These are phyloP conservation scores for Baudoinia panamericana DNA, from an alignment of 495 filamentous ascomycete genomes.

Conservation along the genomic window DNA sequence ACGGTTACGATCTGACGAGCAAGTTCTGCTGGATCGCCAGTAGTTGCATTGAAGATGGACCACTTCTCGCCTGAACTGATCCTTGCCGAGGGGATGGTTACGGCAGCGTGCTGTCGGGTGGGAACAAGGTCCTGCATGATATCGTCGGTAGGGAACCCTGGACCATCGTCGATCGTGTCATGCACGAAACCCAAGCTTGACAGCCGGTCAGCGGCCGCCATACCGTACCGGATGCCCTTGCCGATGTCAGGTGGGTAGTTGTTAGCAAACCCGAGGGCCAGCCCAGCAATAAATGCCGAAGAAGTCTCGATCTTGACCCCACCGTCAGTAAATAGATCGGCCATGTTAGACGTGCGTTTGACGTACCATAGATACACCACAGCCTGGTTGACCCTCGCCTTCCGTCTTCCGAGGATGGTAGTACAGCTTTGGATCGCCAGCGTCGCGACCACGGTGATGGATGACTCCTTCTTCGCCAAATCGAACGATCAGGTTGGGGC, in stretches of 20 bases:
- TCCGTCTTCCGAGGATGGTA: slow-evolving; percentile 17
- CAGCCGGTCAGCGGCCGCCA: slow-evolving; percentile 11
- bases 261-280: slow-evolving; percentile 16
- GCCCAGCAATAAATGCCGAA: slow-evolving; percentile 17
- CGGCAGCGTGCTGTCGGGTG: slow-evolving; percentile 6
- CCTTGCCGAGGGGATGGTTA: slow-evolving; percentile 16
- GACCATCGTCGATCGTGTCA: slow-evolving; percentile 8
- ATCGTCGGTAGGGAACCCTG: slow-evolving; percentile 11
- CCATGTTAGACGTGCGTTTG: not conserved
- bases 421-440: slow-evolving; percentile 17
- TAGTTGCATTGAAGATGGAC: slow-evolving; percentile 20
- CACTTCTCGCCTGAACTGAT: slow-evolving; percentile 19
- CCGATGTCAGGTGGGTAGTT: slow-evolving; percentile 10
- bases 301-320: slow-evolving; percentile 11
- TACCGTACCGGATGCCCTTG: slow-evolving; percentile 11
- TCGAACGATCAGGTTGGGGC: slow-evolving; percentile 20
- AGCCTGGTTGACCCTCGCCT: not conserved
- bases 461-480: slow-evolving; percentile 21
- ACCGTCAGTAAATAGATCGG: not conserved
- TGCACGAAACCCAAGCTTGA: slow-evolving; percentile 8
- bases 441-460: slow-evolving; percentile 20
- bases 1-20: slow-evolving; percentile 18
- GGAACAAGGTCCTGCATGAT: slow-evolving; percentile 11
- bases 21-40: slow-evolving; percentile 19
- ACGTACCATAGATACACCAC: slow-evolving; percentile 10